Percentiles rank a stretch among this genome's conserved stretches.
Evolutionary conservation across 2,329 filamentous ascomycete genomes (phyloP).

Genomic region (Lachnellula suecica): DNA sequence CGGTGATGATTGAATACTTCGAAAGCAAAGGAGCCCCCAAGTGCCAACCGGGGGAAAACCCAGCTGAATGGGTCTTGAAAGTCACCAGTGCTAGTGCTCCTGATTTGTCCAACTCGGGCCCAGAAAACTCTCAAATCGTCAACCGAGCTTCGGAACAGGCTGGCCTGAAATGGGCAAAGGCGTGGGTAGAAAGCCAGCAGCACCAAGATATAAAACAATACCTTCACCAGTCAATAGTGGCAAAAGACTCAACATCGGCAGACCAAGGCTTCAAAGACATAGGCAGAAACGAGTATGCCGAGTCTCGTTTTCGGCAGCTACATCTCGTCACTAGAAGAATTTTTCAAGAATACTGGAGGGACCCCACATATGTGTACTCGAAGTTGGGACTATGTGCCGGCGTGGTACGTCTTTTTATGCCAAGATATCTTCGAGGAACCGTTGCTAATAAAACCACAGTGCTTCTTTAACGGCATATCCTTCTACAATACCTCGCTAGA

Average conservation of each 20-base stretch:
- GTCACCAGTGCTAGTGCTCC: constrained; percentile 44
- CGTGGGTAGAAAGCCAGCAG: neutral
- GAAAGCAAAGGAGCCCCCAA: constrained; percentile 63
- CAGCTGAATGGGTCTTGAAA: constrained; percentile 75
- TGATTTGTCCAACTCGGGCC: neutral
- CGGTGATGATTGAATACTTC: constrained; percentile 57
- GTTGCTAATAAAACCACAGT: constrained; percentile 71
- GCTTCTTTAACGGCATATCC: constrained; percentile 69
- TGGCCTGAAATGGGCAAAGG: neutral
- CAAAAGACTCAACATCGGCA: neutral
- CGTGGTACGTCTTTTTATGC: constrained; percentile 61
- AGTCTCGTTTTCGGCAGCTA: neutral
- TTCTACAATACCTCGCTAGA: constrained; percentile 42
- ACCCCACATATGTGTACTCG: constrained; percentile 70
- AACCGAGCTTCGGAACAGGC: neutral
- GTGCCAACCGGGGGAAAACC: constrained; percentile 69
- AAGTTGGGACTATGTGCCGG: constrained; percentile 77
- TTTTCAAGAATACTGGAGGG: constrained; percentile 61
- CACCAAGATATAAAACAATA: neutral
- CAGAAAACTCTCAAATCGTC: neutral
- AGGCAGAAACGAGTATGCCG: neutral
- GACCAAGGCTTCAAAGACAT: neutral
- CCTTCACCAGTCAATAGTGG: neutral
- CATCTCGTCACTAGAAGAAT: neutral
- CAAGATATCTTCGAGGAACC: constrained; percentile 45